Evolutionary conservation across 2,329 filamentous ascomycete species (phyloP), one percentile per base, ranked within the genome.

Genomic region (Cladosporium velox): DNA sequence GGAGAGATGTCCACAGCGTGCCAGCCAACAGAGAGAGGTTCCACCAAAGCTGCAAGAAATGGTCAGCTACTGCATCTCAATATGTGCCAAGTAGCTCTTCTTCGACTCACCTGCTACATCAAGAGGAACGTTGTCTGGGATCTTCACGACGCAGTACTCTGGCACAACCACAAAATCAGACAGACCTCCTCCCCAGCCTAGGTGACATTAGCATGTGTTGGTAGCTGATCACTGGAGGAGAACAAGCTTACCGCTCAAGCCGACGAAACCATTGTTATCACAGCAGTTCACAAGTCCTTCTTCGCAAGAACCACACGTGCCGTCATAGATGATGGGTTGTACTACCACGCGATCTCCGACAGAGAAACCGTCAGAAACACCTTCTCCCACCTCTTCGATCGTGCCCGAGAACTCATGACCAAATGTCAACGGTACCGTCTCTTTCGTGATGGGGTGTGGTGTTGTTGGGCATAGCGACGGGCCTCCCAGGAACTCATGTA

Each of bases 311-410:
- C 79, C 79, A 70, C 84, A 86, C 14, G 80, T 81, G 8, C 79
- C 81, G 64, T 85, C 83, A 72, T 85, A 86, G 57, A 86, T 85
- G 72, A 84, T 86, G 10, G 84, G 84, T 69, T 85, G 81, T 1
- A 85, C 77, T 51, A 77, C 79, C 2, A 85, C 83, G 32, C 81
- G 74, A 64, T 84, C 79, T 21, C 84, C 84, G 3, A 79, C 71
- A 63, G 81, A 80, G 72, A 82, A 81, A 14, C 70, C 68, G n/a
- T 80, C 77, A 6, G 74, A 76, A 11, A 86, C 82, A 12, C 78
- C 82, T n/a, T 82, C 77, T 38, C 82, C 81, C 14, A 85, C 78
- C 70, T 85, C 83, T 72, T 85, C 83, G 38, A 86, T 77, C 1
- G 80, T 76, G 14, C 82, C 84, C 63, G 79, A 81, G 72, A 86